Base-by-base conservation (phyloP, 257 asterid species). In the Capsicum chinense region DNA sequence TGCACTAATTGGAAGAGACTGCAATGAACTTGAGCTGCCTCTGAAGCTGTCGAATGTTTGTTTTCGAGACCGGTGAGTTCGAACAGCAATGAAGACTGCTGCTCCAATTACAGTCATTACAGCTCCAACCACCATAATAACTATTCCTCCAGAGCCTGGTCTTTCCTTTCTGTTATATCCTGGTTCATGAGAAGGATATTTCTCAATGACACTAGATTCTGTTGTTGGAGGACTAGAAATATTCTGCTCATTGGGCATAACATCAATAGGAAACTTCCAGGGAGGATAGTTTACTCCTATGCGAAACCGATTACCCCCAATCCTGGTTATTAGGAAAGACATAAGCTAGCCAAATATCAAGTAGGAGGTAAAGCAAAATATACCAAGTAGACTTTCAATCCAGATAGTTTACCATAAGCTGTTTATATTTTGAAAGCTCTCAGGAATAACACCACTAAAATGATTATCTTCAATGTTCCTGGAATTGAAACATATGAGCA, bases 371-470 rank as follows among this genome's bases (percentile, higher is more conserved):
- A 69, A 70, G 21, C 44, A 76, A 52, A 76, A 21, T 76, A 76
- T 52, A 52, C 62, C 47, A 50, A 74, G 62, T 74, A 74, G 62
- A 50, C 15, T 21, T 50, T 21, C 26, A 50, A 76, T 76, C 60
- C 19, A 52, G 81, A 63, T 6, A 84, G 64, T 84, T 83, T 83
- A 92, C 99, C 98, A 85, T 88, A 96, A 91, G 91, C 91, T 92
- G 88, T 83, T 86, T 83, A 96, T 93, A 39, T 79, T 68, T 84
- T 95, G 96, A 87, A 96, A 95, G 74, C 79, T 86, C 76, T 90
- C 93, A 57, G 99, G 99, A 79, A 96, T 96, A 44, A 94, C 93
- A 79, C 99, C 99, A 87, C 98, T 95, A 69, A 96, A 96, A 87
- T 95, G 95, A 87, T 96, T 95, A 81, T 95, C 98, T 89, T 92